These are phyloP conservation scores for Sugiyamaella pinicola DNA, from an alignment of 1,139 yeast species.

Conservation along the genomic window DNA sequence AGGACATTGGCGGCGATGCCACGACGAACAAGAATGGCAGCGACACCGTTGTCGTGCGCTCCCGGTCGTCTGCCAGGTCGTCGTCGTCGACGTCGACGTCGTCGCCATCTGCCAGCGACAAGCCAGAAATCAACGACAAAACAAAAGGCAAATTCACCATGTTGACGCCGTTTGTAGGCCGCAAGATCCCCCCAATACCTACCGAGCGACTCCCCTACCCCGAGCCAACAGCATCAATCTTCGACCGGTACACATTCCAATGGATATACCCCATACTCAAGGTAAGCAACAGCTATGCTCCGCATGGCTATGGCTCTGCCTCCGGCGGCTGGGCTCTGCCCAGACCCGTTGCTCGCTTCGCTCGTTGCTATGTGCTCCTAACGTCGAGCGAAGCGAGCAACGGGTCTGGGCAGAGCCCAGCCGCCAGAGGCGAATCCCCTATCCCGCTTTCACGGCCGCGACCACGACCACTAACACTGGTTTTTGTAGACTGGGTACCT, in stretches of 20 bases:
- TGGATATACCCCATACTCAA: conserved; percentile 64
- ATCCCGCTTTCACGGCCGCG: conserved; percentile 1
- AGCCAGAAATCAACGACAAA: conserved; percentile 4
- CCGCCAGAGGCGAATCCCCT: too few species aligned
- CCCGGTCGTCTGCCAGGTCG: background rate
- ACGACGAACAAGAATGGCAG: background rate
- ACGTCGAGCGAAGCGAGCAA: background rate
- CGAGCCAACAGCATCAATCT: conserved; percentile 32
- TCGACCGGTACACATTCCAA: conserved; percentile 47
- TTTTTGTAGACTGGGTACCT: conserved; percentile 59
- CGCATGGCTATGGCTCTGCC: too few species aligned
- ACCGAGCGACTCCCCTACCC: conserved; percentile 35
- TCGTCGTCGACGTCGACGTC: background rate
- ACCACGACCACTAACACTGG: conserved; percentile 6
- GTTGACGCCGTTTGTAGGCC: conserved; percentile 35
- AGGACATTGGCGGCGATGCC: background rate
- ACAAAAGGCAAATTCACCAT: conserved; percentile 25
- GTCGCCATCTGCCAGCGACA: background rate
- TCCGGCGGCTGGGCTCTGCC: too few species aligned
- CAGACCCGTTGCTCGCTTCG: too few species aligned
- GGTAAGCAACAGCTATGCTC: too few species aligned
- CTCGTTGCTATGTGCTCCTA: too few species aligned
- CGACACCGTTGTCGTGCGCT: background rate
- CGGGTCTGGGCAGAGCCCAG: too few species aligned
- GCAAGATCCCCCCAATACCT: conserved; percentile 39